Evolutionary conservation across 441 rosid species (phyloP), one percentile per base, ranked within the genome.

Genomic region (Adansonia grandidieri): DNA sequence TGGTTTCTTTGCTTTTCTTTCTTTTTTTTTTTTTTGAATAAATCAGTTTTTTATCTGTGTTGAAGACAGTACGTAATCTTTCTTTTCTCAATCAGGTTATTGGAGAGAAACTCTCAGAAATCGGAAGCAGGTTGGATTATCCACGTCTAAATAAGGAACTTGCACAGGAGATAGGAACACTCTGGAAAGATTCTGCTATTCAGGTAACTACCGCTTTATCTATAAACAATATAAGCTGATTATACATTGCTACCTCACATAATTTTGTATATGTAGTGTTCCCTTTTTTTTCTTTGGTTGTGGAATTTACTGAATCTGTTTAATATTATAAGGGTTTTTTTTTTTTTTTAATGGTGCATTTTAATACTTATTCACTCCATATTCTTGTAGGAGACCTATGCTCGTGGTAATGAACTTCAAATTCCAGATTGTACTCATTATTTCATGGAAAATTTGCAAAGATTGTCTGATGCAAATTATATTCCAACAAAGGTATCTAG

Each of bases 171-270:
- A 91, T 94, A 40, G 97, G 91, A 86, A 84, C 89, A 74, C 80
- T 96, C 61, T 96, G 99, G 99, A 91, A 89, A 64, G 98, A 96
- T 83, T 83, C 91, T 67, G 97, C 99, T 64, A 91, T 96, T 79
- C 97, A 96, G 95, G 99, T 94, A 66, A 56, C 47, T 72, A n/a
- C 44, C 65, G 47, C 71, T 37, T 79, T 17, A 48, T 79, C 54
- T 11, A 20, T 47, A 44, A 67, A 57, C 71, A 4, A 9, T 28
- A 60, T 22, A 15, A 74, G 19, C 64, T 74, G 57, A 45, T 78
- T 80, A 24, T 44, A 20, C 28, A 1, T 17, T 1, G 8, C 14
- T 17, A 15, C 3, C 20, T 67, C 45, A 0, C 71, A 9, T 17
- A 9, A 3, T 37, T 37, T 6, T 60, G 64, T 9, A 60, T 20